phyloP scores from a whole-genome alignment of 345 rosid genomes.

The Gossypium rotundifolium region DNA sequence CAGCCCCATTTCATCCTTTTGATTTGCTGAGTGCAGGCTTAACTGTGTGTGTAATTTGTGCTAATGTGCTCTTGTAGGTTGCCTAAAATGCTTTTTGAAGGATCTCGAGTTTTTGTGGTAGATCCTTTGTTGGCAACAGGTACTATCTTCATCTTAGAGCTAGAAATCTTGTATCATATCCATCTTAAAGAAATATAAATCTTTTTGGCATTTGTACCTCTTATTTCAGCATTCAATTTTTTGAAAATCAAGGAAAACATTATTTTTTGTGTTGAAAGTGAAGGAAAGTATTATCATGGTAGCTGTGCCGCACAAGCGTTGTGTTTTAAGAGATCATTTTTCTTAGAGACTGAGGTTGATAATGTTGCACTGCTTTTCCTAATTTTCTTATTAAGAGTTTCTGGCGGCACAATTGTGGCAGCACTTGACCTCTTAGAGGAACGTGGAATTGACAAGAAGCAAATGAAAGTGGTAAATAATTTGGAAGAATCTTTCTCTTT shows the following conservation, averaged over 20 bases:
- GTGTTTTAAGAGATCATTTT: not conserved
- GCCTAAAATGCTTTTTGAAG: constrained; percentile 64
- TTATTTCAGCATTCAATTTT: not conserved
- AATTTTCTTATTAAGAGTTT: constrained; percentile 17
- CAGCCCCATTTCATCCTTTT: no score
- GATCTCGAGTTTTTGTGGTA: constrained; percentile 67
- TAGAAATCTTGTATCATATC: not conserved
- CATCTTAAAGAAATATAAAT: not conserved
- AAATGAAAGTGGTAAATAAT: constrained; percentile 76
- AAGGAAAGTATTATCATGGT: not conserved
- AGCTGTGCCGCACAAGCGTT: not conserved
- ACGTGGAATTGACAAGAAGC: constrained; percentile 61
- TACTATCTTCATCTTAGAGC: constrained; percentile 14
- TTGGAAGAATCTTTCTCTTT: not conserved
- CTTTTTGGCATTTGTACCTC: not conserved
- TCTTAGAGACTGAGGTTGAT: not conserved
- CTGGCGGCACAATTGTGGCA: constrained; percentile 85
- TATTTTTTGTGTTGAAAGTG: not conserved
- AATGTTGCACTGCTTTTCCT: not conserved
- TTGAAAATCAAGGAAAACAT: not conserved
- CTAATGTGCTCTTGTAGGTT: constrained; percentile 41
- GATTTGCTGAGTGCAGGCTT: not conserved
- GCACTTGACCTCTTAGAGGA: constrained; percentile 65
- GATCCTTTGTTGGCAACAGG: constrained; percentile 96
- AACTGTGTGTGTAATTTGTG: not conserved